phyloP scores from a whole-genome alignment of 371 early-diverging fungal species.

The Neoconidiobolus thromboides region DNA sequence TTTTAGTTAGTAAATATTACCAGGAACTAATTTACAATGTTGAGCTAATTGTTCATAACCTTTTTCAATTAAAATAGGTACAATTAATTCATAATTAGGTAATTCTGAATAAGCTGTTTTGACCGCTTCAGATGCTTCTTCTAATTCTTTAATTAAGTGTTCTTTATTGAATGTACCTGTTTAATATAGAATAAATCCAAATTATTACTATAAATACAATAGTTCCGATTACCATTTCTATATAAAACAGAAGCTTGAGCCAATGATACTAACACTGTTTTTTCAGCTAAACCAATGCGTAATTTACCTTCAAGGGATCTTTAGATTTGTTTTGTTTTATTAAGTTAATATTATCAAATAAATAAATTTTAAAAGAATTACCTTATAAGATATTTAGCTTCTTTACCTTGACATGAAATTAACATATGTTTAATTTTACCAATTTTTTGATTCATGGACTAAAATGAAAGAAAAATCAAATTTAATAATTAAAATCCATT shows the following conservation, averaged over 20 bases:
- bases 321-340: neutral
- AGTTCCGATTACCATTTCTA: neutral
- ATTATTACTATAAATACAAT: neutral
- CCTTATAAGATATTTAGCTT: slow-evolving; percentile 87
- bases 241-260: slow-evolving; percentile 53
- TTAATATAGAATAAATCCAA: slow-evolving; percentile 4
- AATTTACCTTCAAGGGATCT: slow-evolving; percentile 75
- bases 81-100: slow-evolving; percentile 77
- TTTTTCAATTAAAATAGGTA: slow-evolving; percentile 62
- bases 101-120: slow-evolving; percentile 81
- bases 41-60: slow-evolving; percentile 43
- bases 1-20: slow-evolving; percentile 13
- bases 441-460: slow-evolving; percentile 64
- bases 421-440: slow-evolving; percentile 68
- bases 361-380: slow-evolving; percentile 7
- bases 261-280: slow-evolving; percentile 76
- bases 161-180: slow-evolving; percentile 21
- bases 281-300: slow-evolving; percentile 93
- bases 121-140: slow-evolving; percentile 48
- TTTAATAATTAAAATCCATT: neutral
- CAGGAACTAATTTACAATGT: slow-evolving; percentile 76
- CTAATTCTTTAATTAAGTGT: slow-evolving; percentile 31
- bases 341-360: neutral
- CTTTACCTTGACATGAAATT: slow-evolving; percentile 61
- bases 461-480: neutral